Base-by-base conservation (phyloP, 768 basidiomycete genomes). In the Tephrocybe sp. region DNA sequence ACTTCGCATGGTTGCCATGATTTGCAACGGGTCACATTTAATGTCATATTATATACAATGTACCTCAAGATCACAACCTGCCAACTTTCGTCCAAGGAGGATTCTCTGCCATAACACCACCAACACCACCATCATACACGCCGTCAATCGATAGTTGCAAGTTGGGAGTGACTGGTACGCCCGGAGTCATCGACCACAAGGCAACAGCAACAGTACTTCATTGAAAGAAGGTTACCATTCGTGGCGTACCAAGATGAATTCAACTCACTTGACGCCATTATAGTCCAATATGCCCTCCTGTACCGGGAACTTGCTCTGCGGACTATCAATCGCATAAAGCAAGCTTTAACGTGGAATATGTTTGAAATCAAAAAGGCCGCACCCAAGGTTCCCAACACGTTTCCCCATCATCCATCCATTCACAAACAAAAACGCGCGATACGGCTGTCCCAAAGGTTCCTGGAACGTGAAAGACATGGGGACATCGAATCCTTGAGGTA, bases 351-450 rank as follows among this genome's bases (percentile, higher is more conserved):
- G n/a, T n/a, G n/a, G n/a, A n/a, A n/a, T n/a, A n/a, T n/a, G n/a
- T n/a, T n/a, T n/a, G n/a, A n/a, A n/a, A n/a, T n/a, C n/a, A n/a
- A n/a, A n/a, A n/a, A n/a, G n/a, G n/a, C 62, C 76, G 50, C 53
- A 81, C 87, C 86, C 85, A 1, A 87, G 75, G 58, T 87, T 84
- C 12, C 69, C 82, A n/a, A 86, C 75, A 16, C 83, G 64, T 67
- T 91, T 91, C 8, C 90, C 91, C 80, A 88, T 88, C 80, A 86
- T 85, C 91, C 91, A 93, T 11, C 90, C 91, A 57, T 93, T 91
- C 16, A 92, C 84, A 50, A 88, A 91, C 34, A 92, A 56, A 37
- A 81, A 72, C 3, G 84, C 82, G 13, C 89, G 77, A 58, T 90
- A 91, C 19, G 86, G 76, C 57, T 86, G 82, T 3, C 74, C 74